Evolutionary conservation across 1,284 basidiomycete species (phyloP), one percentile per base, ranked within the genome.

Genomic region (Cutaneotrichosporon mucoides): DNA sequence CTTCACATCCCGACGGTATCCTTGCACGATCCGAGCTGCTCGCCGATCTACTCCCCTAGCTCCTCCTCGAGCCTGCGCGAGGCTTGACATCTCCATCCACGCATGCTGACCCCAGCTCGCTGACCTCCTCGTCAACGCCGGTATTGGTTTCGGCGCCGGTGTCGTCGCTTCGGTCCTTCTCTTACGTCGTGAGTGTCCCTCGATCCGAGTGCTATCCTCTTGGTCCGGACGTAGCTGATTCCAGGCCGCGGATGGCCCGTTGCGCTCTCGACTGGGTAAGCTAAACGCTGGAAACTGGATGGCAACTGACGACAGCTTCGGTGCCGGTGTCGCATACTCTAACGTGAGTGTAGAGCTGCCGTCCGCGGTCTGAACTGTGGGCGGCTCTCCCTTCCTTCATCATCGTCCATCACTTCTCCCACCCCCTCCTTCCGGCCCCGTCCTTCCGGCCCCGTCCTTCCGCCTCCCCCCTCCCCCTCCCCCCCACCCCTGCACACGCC

Each of bases 221-320:
- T n/a, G n/a, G n/a, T n/a, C n/a, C n/a, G n/a, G n/a, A n/a, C n/a
- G n/a, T n/a, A n/a, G 44, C 55, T 66, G 61, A 60, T 38, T 33
- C 24, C 77, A 98, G 94, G 95, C 82, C 90, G 94, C 67, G 90
- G 89, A 73, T 98, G 93, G 91, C 95, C 95, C 33, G 89, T 98
- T 64, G 89, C 92, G 62, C 85, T 98, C 60, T 85, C 90, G 6
- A 92, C 93, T 16, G 94, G 95, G 63, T 96, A 90, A 9, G 7
- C 9, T 16, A 7, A 33, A 11, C 3, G 4, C 12, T 8, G 5
- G 4, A n/a, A n/a, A n/a, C n/a, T n/a, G n/a, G n/a, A n/a, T n/a
- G n/a, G n/a, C n/a, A n/a, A n/a, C n/a, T n/a, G n/a, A n/a, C n/a
- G n/a, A n/a, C 64, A 78, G 78, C 36, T 79, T 80, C 68, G 79